Conservation (phyloP, 192 early-diverging fungal species). For the Gaertneriomyces sp. region DNA sequence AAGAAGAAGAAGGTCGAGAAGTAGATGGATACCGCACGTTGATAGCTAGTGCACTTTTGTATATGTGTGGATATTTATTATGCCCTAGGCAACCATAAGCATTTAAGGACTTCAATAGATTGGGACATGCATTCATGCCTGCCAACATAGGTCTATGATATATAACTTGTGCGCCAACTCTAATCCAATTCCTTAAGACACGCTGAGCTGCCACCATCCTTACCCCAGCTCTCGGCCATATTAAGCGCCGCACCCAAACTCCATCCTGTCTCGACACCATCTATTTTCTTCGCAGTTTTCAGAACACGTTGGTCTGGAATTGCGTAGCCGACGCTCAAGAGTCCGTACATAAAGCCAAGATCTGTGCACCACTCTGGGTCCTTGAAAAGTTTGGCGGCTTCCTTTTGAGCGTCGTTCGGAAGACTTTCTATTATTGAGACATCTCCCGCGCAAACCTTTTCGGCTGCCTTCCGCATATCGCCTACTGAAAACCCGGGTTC, state of each 20-base stretch:
- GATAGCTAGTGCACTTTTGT: too few species aligned
- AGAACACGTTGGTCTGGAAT: slow-evolving; percentile 66
- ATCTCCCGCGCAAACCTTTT: slow-evolving; percentile 58
- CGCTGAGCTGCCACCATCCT: slow-evolving; percentile 15
- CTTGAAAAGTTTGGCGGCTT: slow-evolving; percentile 22
- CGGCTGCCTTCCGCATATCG: slow-evolving; percentile 64
- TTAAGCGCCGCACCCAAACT: slow-evolving; percentile 89
- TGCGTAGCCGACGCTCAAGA: slow-evolving; percentile 82
- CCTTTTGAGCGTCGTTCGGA: slow-evolving; percentile 7
- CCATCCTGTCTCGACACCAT: slow-evolving; percentile 93
- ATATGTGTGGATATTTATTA: too few species aligned
- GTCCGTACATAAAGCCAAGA: slow-evolving; percentile 78
- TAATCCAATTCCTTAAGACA: slow-evolving; percentile 6
- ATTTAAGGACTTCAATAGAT: too few species aligned
- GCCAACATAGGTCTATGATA: too few species aligned
- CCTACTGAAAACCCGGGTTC: slow-evolving; percentile 65
- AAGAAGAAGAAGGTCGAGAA: too few species aligned
- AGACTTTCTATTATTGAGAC: background rate
- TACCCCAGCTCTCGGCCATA: slow-evolving; percentile 59
- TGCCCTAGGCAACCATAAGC: too few species aligned
- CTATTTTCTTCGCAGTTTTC: slow-evolving; percentile 86
- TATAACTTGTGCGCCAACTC: too few species aligned
- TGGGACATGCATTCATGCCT: too few species aligned
- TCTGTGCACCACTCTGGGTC: slow-evolving; percentile 86
- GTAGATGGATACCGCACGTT: too few species aligned